Base-by-base conservation (phyloP, 306 rosid genomes). In the Nissolia schottii region DNA sequence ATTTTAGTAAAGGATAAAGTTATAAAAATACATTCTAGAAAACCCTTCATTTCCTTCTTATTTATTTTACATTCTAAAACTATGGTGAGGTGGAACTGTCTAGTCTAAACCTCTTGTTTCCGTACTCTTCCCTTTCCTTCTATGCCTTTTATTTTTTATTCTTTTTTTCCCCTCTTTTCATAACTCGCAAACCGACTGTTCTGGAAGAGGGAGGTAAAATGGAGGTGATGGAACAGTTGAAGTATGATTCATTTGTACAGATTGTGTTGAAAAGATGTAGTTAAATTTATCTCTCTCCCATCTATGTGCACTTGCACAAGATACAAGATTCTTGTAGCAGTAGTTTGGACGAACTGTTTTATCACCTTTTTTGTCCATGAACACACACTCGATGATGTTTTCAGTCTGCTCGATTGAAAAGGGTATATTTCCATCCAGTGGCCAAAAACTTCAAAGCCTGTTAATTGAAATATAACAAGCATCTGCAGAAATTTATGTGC, bases 301-400 rank as follows among this genome's bases (percentile, higher is more conserved):
- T n/a, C n/a, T n/a, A n/a, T 20, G 40, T 7, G 34, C 53, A 57
- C 31, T 13, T 20, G 35, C 50, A 35, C 13, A 49, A 62, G 46
- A 20, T 24, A 8, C 40, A 40, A 63, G 59, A 45, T 46, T 63
- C 50, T 5, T 54, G 40, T 43, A 59, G 27, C n/a, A 14, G 23
- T 68, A 27, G 38, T 14, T 53, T 49, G 55, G 46, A 15, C 9
- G 24, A 71, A 32, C 31, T 14, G 28, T 55, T 65, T 56, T 66
- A 56, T 35, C 60, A 51, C 43, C 25, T 14, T 55, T 65, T 72
- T 29, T 43, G 35, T 50, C 31, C 63, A 40, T 43, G 49, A 77
- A 19, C 40, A 28, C 20, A 49, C 57, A 29, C 43, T 49, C 49
- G 15, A 5, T 18, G 35, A 49, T 68, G 14, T 37, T 43, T 24